Evolutionary conservation across 1,284 basidiomycete genomes (phyloP), one percentile per base, ranked within the genome.

Genomic region (Porodaedalea pini): DNA sequence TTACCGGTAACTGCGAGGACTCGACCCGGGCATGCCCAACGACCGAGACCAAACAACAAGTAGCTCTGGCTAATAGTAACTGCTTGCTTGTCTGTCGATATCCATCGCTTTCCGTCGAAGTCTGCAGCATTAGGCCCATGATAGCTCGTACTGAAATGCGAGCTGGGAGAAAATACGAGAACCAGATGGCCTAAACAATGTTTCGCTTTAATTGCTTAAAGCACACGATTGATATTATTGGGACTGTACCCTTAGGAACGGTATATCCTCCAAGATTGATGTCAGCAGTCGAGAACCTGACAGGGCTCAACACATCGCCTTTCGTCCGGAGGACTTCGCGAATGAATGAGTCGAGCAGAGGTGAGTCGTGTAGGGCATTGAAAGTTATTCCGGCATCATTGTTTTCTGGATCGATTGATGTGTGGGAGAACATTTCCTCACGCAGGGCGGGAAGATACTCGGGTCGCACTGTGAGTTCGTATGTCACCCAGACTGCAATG

Each of bases 321-420:
- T 73, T 73, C 23, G 70, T 69, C 27, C 71, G 68, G 65, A 73
- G 65, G 8, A 73, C 72, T 55, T 73, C 71, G n/a, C 72, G 69
- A 40, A 73, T 69, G 60, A 73, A 73, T 1, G 71, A 71, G 59
- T 73, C 72, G 29, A 72, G 63, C 27, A 65, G 58, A 23, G 63
- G 64, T 1, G 69, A 67, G 27, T 68, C 67, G 11, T 68, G 66
- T 23, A 73, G 50, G 4, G 70, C 68, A 2, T 65, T 65, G 15
- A 68, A 69, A 3, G 68, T 70, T 29, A 70, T 64, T n/a, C 63
- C 60, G 10, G 66, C 39, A 17, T 62, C 59, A 27, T 67, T 67
- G 19, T 65, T 51, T 6, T 66, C 64, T 32, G 64, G 66, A 27
- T 66, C n/a, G n/a, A n/a, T 62, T 15, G 69, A 67, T 11, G 65